These are phyloP conservation scores for Lepiota venenata DNA, from an alignment of 768 basidiomycete genomes.

Conservation along the genomic window DNA sequence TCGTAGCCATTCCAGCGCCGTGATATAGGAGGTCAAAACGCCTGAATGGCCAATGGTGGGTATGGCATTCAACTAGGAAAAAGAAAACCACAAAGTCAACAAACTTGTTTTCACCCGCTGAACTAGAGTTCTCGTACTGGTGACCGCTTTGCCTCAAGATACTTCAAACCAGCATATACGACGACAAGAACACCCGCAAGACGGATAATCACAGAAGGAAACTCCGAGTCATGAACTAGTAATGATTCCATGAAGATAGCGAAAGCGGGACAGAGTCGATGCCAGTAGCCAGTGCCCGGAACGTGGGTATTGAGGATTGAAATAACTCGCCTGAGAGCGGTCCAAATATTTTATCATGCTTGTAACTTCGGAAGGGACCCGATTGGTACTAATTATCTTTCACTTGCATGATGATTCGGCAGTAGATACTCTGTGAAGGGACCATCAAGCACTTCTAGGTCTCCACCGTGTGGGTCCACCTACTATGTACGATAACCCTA, in stretches of 20 bases:
- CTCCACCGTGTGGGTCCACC: too few relatives aligned
- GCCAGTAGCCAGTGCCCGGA: too few relatives aligned
- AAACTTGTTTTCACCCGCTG: neutral
- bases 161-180: neutral
- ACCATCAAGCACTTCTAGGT: too few relatives aligned
- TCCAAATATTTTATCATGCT: too few relatives aligned
- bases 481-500: too few relatives aligned
- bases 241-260: neutral
- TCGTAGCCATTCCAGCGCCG: constrained; percentile 19
- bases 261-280: too few relatives aligned
- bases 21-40: constrained; percentile 20
- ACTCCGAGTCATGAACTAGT: neutral
- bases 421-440: too few relatives aligned
- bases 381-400: too few relatives aligned
- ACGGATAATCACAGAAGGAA: neutral
- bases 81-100: neutral
- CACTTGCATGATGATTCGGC: too few relatives aligned
- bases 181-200: neutral
- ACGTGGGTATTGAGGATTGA: too few relatives aligned
- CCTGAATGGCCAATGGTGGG: constrained; percentile 22
- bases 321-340: too few relatives aligned
- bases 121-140: neutral
- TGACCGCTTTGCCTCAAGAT: neutral
- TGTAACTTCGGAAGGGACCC: too few relatives aligned
- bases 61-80: constrained; percentile 7